These are phyloP conservation scores for Lachnellula arida DNA, from an alignment of 2,329 filamentous ascomycete species.

Conservation along the genomic window DNA sequence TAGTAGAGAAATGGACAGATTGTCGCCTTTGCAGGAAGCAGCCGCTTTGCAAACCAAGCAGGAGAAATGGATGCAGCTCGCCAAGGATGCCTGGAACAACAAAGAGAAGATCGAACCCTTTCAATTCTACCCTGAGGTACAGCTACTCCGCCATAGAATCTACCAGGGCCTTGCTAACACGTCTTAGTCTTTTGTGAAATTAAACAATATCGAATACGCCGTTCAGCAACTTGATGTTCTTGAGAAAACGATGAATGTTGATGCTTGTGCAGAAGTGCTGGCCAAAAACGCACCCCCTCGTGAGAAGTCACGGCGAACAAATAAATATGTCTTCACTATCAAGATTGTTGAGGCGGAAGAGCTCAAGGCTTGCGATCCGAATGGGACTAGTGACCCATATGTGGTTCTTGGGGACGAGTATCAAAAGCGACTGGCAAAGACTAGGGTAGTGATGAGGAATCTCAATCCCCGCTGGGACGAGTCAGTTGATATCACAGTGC, in stretches of 20 bases:
- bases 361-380: constrained; percentile 95
- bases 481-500: constrained; percentile 91
- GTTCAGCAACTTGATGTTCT: constrained; percentile 88
- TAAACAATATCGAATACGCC: constrained; percentile 96
- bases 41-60: constrained; percentile 74
- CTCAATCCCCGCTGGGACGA: constrained; percentile 97
- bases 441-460: constrained; percentile 82
- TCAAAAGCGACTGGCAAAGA: constrained; percentile 93
- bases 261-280: constrained; percentile 80
- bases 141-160: constrained; percentile 19
- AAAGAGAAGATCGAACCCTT: constrained; percentile 95
- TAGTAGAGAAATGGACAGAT: constrained; percentile 84
- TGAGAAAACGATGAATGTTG: constrained; percentile 85
- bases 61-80: constrained; percentile 88
- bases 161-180: constrained; percentile 31
- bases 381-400: constrained; percentile 91
- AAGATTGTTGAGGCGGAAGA: constrained; percentile 98
- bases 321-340: constrained; percentile 96
- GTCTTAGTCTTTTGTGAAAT: constrained; percentile 82
- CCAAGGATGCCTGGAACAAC: constrained; percentile 86
- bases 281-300: constrained; percentile 67
- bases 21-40: constrained; percentile 81
- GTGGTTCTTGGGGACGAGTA: constrained; percentile 97
- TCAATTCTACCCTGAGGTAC: constrained; percentile 88
- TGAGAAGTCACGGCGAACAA: constrained; percentile 60